phyloP scores from a whole-genome alignment of 2,329 filamentous ascomycete genomes.

The Akanthomyces lecanii region DNA sequence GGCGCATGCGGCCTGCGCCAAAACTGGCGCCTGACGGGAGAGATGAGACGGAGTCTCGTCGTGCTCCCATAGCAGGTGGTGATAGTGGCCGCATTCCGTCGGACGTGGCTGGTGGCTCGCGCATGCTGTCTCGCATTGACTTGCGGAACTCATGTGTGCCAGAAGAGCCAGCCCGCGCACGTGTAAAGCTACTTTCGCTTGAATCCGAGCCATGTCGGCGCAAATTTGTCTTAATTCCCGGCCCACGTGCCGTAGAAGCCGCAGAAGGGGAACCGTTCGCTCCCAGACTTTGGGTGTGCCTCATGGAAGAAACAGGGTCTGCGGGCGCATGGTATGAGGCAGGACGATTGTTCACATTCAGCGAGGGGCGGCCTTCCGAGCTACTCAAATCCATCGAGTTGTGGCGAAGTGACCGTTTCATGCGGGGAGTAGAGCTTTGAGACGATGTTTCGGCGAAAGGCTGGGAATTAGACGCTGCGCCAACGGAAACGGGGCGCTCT shows the following conservation, averaged over 20 bases:
- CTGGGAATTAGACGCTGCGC: neutral
- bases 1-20: conserved; percentile 37
- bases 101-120: conserved; percentile 26
- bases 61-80: conserved; percentile 54
- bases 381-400: conserved; percentile 2
- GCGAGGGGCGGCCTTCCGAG: conserved; percentile 13
- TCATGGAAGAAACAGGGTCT: conserved; percentile 19
- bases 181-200: conserved; percentile 80
- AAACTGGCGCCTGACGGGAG: conserved; percentile 28
- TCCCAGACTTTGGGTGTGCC: conserved; percentile 25
- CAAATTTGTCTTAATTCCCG: conserved; percentile 33
- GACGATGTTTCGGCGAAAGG: neutral
- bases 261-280: conserved; percentile 21
- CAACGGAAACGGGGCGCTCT: neutral
- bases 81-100: conserved; percentile 63
- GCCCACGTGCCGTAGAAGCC: conserved; percentile 16
- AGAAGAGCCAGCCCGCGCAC: conserved; percentile 46
- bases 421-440: neutral
- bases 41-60: conserved; percentile 38
- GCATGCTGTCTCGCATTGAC: conserved; percentile 59
- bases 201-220: conserved; percentile 57
- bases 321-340: conserved; percentile 28
- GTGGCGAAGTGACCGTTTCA: conserved; percentile 15
- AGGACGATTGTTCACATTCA: conserved; percentile 23
- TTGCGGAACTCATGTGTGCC: conserved; percentile 60